Conservation (phyloP, 2,329 filamentous ascomycete species). For the Bertia moriformis region DNA sequence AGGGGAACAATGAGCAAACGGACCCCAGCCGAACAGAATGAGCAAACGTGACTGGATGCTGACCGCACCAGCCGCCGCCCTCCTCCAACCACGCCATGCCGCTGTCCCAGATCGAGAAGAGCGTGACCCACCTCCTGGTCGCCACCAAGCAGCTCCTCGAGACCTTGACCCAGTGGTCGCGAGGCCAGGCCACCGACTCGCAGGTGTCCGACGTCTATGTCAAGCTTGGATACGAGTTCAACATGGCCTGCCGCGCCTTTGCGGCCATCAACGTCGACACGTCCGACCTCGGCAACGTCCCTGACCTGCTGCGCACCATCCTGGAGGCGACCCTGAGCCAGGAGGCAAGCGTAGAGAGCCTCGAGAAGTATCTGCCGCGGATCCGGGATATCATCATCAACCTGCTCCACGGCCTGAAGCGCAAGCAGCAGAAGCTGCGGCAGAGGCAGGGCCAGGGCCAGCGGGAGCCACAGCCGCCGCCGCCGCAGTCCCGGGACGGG, state of each 20-base stretch:
- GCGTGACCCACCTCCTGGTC: conserved; percentile 90
- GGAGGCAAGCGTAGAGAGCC: conserved; percentile 81
- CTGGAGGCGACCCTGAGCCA: conserved; percentile 93
- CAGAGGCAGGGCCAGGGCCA: too few species aligned
- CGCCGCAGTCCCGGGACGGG: conserved; percentile 20
- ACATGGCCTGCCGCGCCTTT: conserved; percentile 94
- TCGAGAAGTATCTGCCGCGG: conserved; percentile 82
- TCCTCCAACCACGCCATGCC: conserved; percentile 56
- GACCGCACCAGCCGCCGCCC: conserved; percentile 17
- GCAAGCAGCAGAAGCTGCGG: conserved; percentile 81
- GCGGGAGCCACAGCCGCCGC: too few species aligned
- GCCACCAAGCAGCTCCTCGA: conserved; percentile 96
- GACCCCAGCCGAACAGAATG: too few species aligned
- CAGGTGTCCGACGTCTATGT: conserved; percentile 98
- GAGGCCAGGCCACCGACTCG: conserved; percentile 76
- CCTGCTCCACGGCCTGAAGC: conserved; percentile 83
- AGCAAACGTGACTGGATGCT: too few species aligned
- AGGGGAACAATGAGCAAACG: too few species aligned
- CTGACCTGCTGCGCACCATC: conserved; percentile 76
- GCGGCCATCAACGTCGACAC: conserved; percentile 94
- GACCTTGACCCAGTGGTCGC: conserved; percentile 94
- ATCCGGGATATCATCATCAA: conserved; percentile 99
- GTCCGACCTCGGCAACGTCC: conserved; percentile 83
- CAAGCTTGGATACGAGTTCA: conserved; percentile 94
- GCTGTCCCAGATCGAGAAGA: conserved; percentile 96